A percentile compares a stretch with the other conserved stretches of the same genome.
These are phyloP conservation scores for Avicennia marina DNA, from an alignment of 257 asterid genomes.

Conservation along the genomic window DNA sequence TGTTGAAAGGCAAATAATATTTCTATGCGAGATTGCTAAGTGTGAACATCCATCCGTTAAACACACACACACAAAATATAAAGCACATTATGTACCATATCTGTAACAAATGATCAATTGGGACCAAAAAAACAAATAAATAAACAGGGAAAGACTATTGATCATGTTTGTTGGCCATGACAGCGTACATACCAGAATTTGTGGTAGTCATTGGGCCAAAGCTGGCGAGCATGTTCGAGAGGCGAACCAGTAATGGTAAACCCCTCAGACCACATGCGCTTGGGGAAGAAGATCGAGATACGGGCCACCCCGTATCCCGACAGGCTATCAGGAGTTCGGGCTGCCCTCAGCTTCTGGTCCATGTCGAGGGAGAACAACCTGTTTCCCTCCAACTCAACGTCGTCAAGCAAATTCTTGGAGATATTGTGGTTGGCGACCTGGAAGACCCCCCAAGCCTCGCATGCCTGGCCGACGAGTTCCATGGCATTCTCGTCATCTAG, in stretches of 20 bases:
- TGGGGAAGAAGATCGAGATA: constrained; percentile 69
- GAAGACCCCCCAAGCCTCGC: constrained; percentile 34
- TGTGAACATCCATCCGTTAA: too few species aligned
- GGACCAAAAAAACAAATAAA: too few species aligned
- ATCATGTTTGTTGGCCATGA: too few species aligned
- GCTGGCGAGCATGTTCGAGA: constrained; percentile 58
- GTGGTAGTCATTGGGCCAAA: constrained; percentile 66
- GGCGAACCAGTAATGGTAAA: constrained; percentile 87
- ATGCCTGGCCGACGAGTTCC: constrained; percentile 74
- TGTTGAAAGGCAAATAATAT: too few species aligned
- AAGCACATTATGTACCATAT: too few species aligned
- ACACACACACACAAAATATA: too few species aligned
- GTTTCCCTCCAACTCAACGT: constrained; percentile 34
- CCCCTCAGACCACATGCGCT: constrained; percentile 96
- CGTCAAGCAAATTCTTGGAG: constrained; percentile 35
- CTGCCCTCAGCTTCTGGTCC: constrained; percentile 70
- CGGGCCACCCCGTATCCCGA: constrained; percentile 81
- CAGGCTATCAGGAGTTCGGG: constrained; percentile 49
- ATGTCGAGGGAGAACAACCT: constrained; percentile 69
- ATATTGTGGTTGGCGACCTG: constrained; percentile 49
- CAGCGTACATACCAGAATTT: constrained; percentile 71
- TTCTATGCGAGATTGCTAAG: too few species aligned
- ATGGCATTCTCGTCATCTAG: constrained; percentile 33
- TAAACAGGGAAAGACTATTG: too few species aligned
- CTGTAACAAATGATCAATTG: too few species aligned